phyloP scores from a whole-genome alignment of 139 green algal genomes.

The Microglena sp. region DNA sequence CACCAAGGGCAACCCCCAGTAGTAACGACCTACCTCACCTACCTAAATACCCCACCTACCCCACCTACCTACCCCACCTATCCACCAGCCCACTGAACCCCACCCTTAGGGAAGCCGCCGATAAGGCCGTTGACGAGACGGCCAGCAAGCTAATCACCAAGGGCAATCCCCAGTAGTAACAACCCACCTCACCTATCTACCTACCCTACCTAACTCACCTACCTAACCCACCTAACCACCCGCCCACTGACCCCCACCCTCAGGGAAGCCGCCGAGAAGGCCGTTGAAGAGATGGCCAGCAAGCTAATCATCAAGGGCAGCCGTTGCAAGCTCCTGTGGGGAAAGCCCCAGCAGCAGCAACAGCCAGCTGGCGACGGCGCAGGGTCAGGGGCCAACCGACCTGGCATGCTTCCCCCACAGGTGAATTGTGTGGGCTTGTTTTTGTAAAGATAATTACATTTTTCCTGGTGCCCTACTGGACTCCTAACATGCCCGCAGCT shows the following conservation, averaged over 20 bases:
- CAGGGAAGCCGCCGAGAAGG: conserved; percentile 64
- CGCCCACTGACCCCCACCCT: too few relatives aligned
- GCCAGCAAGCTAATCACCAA: conserved; percentile 71
- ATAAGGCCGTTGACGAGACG: conserved; percentile 74
- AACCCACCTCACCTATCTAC: too few relatives aligned
- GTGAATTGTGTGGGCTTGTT: conserved; percentile 14
- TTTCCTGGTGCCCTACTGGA: neutral
- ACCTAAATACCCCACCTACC: too few relatives aligned
- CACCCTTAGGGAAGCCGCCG: conserved; percentile 46
- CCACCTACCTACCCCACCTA: too few relatives aligned
- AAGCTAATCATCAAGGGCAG: conserved; percentile 78
- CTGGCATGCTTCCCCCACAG: conserved; percentile 3
- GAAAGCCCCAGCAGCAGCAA: conserved; percentile 44
- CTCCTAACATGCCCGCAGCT: neutral
- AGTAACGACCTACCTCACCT: too few relatives aligned
- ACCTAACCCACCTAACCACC: too few relatives aligned
- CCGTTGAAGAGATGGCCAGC: conserved; percentile 60
- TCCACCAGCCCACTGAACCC: too few relatives aligned
- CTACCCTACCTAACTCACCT: too few relatives aligned
- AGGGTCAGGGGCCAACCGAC: neutral
- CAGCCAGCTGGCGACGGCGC: neutral
- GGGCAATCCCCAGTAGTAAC: conserved; percentile 48
- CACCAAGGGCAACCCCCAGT: too few relatives aligned
- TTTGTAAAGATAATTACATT: neutral
- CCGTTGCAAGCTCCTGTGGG: conserved; percentile 82